Conservation (phyloP, 345 rosid species). For the Salix brachista region DNA sequence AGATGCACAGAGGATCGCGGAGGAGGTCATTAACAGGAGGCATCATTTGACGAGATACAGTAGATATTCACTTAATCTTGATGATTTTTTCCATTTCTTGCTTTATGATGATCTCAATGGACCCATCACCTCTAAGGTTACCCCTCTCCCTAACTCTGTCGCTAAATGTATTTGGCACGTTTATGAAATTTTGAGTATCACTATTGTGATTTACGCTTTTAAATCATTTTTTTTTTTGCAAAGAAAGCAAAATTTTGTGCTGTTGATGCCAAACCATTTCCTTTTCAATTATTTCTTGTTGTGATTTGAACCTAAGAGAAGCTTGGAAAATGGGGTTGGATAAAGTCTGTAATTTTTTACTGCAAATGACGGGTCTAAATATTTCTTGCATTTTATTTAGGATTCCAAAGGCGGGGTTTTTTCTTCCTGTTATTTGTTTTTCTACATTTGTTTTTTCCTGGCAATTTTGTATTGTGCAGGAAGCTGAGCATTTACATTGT, state of each 20-base stretch:
- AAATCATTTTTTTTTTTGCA: not conserved
- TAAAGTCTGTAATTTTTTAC: not conserved
- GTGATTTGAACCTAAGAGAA: not conserved
- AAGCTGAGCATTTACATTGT: not conserved
- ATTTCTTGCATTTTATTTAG: too few relatives aligned
- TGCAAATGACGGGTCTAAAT: not conserved
- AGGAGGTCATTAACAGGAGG: slow-evolving; percentile 11
- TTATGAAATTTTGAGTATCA: not conserved
- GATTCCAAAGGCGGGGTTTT: too few relatives aligned
- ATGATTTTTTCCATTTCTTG: slow-evolving; percentile 27
- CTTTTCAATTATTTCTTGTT: not conserved
- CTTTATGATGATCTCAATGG: slow-evolving; percentile 29
- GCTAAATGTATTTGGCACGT: not conserved
- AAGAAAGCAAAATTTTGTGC: not conserved
- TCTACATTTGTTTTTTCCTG: not conserved
- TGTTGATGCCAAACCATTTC: not conserved
- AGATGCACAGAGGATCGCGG: slow-evolving; percentile 17
- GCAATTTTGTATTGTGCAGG: not conserved
- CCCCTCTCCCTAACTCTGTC: not conserved
- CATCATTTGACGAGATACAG: slow-evolving; percentile 9
- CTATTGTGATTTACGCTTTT: not conserved
- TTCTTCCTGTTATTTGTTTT: too few relatives aligned
- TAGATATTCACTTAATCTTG: slow-evolving; percentile 18
- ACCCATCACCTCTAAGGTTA: slow-evolving; percentile 18
- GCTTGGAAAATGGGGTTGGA: not conserved